phyloP scores from a whole-genome alignment of 1,284 basidiomycete species.

The Stygiomarasmius scandens region DNA sequence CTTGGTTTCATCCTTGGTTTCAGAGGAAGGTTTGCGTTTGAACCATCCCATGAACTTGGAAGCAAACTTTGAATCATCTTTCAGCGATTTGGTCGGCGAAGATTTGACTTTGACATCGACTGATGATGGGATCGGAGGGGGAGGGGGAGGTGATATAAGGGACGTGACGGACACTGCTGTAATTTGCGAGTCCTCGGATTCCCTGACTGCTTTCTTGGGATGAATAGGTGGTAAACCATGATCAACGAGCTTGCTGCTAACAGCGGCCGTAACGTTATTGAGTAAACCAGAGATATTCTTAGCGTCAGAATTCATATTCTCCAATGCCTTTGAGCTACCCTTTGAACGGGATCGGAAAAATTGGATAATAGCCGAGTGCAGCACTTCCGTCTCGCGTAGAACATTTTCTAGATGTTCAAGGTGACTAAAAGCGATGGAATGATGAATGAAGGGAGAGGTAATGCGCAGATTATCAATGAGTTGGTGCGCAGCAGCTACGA shows the following conservation, averaged over 20 bases:
- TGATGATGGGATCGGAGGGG: slow-evolving; percentile 13
- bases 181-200: slow-evolving; percentile 58
- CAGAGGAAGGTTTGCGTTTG: slow-evolving; percentile 36
- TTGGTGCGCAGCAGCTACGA: slow-evolving; percentile 45
- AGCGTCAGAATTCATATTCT: slow-evolving; percentile 46
- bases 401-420: slow-evolving; percentile 46
- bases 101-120: slow-evolving; percentile 33
- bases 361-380: slow-evolving; percentile 46
- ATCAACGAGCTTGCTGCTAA: slow-evolving; percentile 41
- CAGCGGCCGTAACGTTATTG: slow-evolving; percentile 44
- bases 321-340: slow-evolving; percentile 51
- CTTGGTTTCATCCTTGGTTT: not conserved
- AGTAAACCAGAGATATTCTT: slow-evolving; percentile 39
- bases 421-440: slow-evolving; percentile 36
- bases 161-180: slow-evolving; percentile 43
- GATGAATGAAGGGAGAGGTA: slow-evolving; percentile 43
- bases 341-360: slow-evolving; percentile 54
- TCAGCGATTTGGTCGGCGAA: slow-evolving; percentile 33
- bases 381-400: slow-evolving; percentile 48
- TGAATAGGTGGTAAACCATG: slow-evolving; percentile 36
- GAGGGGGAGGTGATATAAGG: slow-evolving; percentile 19
- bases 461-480: slow-evolving; percentile 56
- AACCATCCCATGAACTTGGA: slow-evolving; percentile 64
- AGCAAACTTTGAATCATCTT: slow-evolving; percentile 17
- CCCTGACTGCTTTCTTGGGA: slow-evolving; percentile 37